A percentile compares a stretch with the other conserved stretches of the same genome.
Conservation (phyloP, 2,329 filamentous ascomycete genomes). For the Decorospora gaudefroyi region DNA sequence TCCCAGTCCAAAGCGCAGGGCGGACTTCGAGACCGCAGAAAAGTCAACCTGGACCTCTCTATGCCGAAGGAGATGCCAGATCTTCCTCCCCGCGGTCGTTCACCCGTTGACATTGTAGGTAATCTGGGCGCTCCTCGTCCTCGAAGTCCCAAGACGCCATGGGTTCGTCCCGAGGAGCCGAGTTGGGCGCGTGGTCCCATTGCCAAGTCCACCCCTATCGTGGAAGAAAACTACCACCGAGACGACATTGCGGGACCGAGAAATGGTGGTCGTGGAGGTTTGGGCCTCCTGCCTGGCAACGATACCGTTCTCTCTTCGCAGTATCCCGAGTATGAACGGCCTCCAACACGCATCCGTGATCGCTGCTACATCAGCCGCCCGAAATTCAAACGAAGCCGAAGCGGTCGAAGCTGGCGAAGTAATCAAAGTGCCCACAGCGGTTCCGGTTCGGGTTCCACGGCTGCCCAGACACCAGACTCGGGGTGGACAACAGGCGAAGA, state of each 20-base stretch:
- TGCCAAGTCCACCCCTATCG: conserved; percentile 17
- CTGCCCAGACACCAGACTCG: conserved; percentile 13
- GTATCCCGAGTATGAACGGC: conserved; percentile 15
- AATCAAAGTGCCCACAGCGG: conserved; percentile 1
- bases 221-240: conserved; percentile 18
- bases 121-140: conserved; percentile 29
- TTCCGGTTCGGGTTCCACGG: conserved; percentile 17
- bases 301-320: conserved; percentile 13
- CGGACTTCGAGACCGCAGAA: conserved; percentile 36
- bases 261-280: not conserved
- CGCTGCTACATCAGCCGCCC: conserved; percentile 19
- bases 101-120: conserved; percentile 13
- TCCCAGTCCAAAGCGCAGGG: conserved; percentile 13
- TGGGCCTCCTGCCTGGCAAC: conserved; percentile 15
- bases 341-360: conserved; percentile 15
- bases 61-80: conserved; percentile 28
- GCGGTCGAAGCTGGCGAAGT: conserved; percentile 6
- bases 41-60: conserved; percentile 35
- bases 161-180: conserved; percentile 16
- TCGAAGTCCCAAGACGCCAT: conserved; percentile 37
- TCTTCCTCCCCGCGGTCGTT: conserved; percentile 26
- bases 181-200: conserved; percentile 16
- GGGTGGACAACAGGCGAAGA: conserved; percentile 10
- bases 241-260: not conserved
- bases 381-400: conserved; percentile 13